Evolutionary conservation across 2,329 filamentous ascomycete species (phyloP).

Genomic region (Rachicladosporium sp.): DNA sequence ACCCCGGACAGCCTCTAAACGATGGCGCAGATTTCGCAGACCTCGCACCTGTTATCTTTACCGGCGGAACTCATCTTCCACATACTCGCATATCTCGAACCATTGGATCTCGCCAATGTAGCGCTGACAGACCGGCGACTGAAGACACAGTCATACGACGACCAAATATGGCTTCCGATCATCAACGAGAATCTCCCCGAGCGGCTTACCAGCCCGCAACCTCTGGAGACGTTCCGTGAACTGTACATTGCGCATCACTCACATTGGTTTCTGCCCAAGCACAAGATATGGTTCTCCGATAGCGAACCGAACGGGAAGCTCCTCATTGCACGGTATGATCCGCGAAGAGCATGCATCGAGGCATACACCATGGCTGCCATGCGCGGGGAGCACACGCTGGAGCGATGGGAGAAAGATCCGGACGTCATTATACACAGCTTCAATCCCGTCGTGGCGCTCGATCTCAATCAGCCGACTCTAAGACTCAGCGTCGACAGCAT

Average conservation of each 20-base stretch:
- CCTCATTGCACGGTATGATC: constrained; percentile 65
- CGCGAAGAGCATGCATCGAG: constrained; percentile 61
- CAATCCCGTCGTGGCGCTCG: constrained; percentile 55
- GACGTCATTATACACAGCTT: constrained; percentile 62
- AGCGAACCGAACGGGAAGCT: constrained; percentile 60
- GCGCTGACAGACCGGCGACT: constrained; percentile 52
- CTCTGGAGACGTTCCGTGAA: constrained; percentile 52
- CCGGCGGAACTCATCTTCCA: constrained; percentile 64
- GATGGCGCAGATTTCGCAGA: constrained; percentile 4
- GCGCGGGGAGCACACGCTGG: constrained; percentile 41
- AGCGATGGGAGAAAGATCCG: constrained; percentile 53
- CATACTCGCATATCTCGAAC: constrained; percentile 55
- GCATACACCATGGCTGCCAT: constrained; percentile 64
- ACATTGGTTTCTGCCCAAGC: constrained; percentile 69
- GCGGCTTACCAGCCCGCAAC: constrained; percentile 40
- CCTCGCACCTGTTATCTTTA: constrained; percentile 38
- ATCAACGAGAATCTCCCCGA: constrained; percentile 58
- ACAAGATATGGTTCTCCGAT: constrained; percentile 81
- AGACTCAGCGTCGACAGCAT: constrained; percentile 26
- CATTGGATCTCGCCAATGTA: constrained; percentile 49
- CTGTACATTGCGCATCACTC: constrained; percentile 65
- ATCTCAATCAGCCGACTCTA: constrained; percentile 59
- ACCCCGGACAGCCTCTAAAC: too few species aligned
- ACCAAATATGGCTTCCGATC: constrained; percentile 59
- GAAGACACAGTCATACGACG: constrained; percentile 45